A percentile compares a stretch with the other conserved stretches of the same genome.
Conservation (phyloP, 2,329 filamentous ascomycete species). For the Stemphylium vesicarium region DNA sequence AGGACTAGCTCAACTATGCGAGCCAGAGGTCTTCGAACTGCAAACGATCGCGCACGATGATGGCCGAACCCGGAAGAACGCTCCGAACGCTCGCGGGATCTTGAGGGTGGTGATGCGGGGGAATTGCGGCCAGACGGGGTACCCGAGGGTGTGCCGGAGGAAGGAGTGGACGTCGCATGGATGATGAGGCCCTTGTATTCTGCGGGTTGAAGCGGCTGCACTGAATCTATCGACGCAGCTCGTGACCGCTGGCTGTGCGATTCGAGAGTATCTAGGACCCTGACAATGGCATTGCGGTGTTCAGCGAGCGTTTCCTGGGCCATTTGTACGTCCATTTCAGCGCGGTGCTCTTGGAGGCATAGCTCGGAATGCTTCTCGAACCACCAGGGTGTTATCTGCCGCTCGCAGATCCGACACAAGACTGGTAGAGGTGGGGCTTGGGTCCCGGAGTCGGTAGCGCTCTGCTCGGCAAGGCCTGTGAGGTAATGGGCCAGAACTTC, state of each 20-base stretch:
- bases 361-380: constrained; percentile 99
- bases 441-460: constrained; percentile 73
- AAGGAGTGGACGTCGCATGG: constrained; percentile 71
- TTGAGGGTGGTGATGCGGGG: constrained; percentile 68
- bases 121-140: constrained; percentile 73
- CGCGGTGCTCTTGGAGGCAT: constrained; percentile 92
- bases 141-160: constrained; percentile 72
- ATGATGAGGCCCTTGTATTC: constrained; percentile 91
- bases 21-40: constrained; percentile 84
- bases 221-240: constrained; percentile 58
- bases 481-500: constrained; percentile 94
- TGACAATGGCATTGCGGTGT: constrained; percentile 93
- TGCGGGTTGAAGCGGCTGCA: constrained; percentile 60
- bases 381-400: constrained; percentile 98
- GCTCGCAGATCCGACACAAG: constrained; percentile 95
- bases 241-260: constrained; percentile 71
- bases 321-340: constrained; percentile 97
- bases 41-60: constrained; percentile 83
- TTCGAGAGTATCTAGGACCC: constrained; percentile 90
- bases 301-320: constrained; percentile 90
- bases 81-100: constrained; percentile 74
- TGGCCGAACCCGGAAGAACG: constrained; percentile 76
- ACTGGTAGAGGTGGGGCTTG: constrained; percentile 84
- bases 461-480: constrained; percentile 84
- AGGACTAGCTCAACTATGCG: constrained; percentile 94